Evolutionary conservation across 1,284 basidiomycete species (phyloP).

Genomic region (Microbotryum violaceum): DNA sequence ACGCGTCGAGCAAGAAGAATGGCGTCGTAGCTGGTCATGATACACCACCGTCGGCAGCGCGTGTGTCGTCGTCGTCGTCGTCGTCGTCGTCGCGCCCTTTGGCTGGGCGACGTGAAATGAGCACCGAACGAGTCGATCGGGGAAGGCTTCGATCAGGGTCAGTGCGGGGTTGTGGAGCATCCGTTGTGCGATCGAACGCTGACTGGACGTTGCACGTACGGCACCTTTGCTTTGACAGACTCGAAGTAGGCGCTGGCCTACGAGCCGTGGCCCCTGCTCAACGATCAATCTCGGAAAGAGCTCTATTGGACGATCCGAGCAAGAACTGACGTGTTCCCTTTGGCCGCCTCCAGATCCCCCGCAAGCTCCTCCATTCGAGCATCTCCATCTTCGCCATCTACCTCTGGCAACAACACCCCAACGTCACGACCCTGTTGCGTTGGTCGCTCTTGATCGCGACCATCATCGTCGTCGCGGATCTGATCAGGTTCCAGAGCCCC

Average conservation of each 20-base stretch:
- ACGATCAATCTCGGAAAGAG: not conserved
- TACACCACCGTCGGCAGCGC: too few species aligned
- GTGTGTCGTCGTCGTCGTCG: too few species aligned
- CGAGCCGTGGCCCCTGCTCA: not conserved
- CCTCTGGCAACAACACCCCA: slow-evolving; percentile 50
- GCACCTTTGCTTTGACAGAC: not conserved
- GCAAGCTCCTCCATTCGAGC: slow-evolving; percentile 81
- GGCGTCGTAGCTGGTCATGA: too few species aligned
- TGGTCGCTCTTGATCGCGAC: slow-evolving; percentile 55
- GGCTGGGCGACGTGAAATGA: not conserved
- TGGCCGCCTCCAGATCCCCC: slow-evolving; percentile 56
- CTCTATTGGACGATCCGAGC: not conserved
- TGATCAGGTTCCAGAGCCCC: slow-evolving; percentile 64
- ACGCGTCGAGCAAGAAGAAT: too few species aligned
- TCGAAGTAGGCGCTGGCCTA: not conserved
- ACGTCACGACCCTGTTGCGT: slow-evolving; percentile 52
- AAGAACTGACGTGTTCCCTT: not conserved
- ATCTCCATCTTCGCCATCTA: slow-evolving; percentile 81
- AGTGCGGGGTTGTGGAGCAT: not conserved
- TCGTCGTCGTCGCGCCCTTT: too few species aligned
- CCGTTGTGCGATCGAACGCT: too few species aligned
- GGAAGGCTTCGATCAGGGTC: slow-evolving; percentile 23
- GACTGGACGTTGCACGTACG: too few species aligned
- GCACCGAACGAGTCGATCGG: slow-evolving; percentile 20
- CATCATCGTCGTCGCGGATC: slow-evolving; percentile 65